Conservation (phyloP, 345 rosid species). For the Ceriops decandra region DNA sequence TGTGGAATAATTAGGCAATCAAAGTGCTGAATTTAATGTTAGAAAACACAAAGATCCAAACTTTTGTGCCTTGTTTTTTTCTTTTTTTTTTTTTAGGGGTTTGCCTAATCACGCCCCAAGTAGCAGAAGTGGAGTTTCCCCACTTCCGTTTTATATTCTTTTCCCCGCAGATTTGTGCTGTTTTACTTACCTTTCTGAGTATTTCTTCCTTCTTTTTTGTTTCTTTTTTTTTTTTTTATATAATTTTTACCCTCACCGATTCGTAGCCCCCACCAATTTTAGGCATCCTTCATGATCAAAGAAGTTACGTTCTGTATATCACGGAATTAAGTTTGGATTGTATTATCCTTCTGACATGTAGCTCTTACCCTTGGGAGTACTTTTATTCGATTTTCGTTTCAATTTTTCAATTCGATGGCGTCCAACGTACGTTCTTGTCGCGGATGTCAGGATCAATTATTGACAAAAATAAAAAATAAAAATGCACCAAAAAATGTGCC, state of each 20-base stretch:
- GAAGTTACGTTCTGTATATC: background rate
- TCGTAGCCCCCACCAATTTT: slow-evolving; percentile 1
- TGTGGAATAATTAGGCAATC: slow-evolving; percentile 20
- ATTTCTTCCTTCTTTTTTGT: background rate
- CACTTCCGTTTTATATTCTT: background rate
- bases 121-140: background rate
- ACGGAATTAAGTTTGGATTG: too few species aligned
- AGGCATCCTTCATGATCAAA: background rate
- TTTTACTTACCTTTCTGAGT: background rate
- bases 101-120: background rate
- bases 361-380: too few species aligned
- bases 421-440: too few species aligned
- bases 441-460: too few species aligned
- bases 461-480: too few species aligned
- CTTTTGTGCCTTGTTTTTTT: slow-evolving; percentile 7
- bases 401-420: too few species aligned
- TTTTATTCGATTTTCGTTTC: too few species aligned
- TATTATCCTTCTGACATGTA: too few species aligned
- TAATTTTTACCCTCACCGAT: background rate
- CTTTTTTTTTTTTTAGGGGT: background rate
- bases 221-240: too few species aligned
- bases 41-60: slow-evolving; percentile 14
- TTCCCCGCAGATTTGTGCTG: slow-evolving; percentile 27
- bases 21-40: slow-evolving; percentile 27
- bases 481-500: too few species aligned